Evolutionary conservation across 345 rosid species (phyloP).

Genomic region (Pugionium dolabratum): DNA sequence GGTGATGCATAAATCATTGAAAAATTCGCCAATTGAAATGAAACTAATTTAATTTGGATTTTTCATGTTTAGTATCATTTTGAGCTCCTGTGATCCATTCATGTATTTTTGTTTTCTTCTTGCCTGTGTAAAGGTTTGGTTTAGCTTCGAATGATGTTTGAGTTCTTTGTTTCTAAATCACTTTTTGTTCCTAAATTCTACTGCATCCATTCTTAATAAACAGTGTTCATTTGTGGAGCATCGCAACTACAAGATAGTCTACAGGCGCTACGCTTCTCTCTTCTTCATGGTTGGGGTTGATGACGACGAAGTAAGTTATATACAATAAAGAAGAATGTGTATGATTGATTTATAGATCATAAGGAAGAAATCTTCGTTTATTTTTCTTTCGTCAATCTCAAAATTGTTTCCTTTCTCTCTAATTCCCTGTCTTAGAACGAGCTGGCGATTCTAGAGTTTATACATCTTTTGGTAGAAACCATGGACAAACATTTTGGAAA

Average conservation of each 20-base stretch:
- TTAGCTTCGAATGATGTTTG: slow-evolving; percentile 1
- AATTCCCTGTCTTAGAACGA: slow-evolving; percentile 54
- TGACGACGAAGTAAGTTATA: slow-evolving; percentile 73
- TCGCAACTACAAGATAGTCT: slow-evolving; percentile 94
- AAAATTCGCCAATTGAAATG: not conserved
- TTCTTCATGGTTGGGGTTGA: slow-evolving; percentile 98
- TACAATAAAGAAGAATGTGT: not conserved
- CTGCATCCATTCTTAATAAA: slow-evolving; percentile 6
- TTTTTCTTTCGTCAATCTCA: not conserved
- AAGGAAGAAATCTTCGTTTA: not conserved
- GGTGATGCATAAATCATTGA: slow-evolving; percentile 1
- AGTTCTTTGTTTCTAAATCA: not conserved
- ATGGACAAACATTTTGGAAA: slow-evolving; percentile 99
- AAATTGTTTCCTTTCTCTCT: slow-evolving; percentile 2
- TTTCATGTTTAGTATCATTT: not conserved
- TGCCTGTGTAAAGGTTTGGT: not conserved
- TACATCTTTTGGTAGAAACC: slow-evolving; percentile 94
- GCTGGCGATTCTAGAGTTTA: slow-evolving; percentile 92
- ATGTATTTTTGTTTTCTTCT: not conserved
- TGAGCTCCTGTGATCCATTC: slow-evolving; percentile 15
- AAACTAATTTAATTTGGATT: not conserved
- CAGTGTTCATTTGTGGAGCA: slow-evolving; percentile 99
- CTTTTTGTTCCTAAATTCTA: not conserved
- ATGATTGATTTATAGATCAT: not conserved
- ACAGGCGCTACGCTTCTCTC: slow-evolving; percentile 89